Conservation (phyloP, 2,329 filamentous ascomycete genomes). For the Orbilia blumenaviensis region DNA sequence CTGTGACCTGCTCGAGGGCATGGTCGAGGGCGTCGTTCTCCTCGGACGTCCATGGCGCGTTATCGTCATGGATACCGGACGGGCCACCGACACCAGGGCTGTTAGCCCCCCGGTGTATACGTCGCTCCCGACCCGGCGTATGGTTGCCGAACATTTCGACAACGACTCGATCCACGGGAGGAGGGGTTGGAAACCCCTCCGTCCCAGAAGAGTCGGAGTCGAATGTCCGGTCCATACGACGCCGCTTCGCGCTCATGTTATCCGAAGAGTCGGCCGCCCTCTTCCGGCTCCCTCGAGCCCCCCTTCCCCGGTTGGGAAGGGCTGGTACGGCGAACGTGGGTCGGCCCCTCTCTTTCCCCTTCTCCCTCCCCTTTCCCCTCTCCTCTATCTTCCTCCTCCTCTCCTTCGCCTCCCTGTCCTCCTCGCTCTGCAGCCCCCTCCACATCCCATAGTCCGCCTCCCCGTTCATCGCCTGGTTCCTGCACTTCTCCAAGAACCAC, state of each 20-base stretch:
- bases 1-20: not conserved
- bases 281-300: not conserved
- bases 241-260: not conserved
- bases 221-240: not conserved
- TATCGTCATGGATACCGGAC: constrained; percentile 28
- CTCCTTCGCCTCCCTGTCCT: not conserved
- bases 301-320: not conserved
- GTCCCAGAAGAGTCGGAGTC: not conserved
- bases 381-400: not conserved
- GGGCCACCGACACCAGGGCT: not conserved
- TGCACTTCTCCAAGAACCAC: not conserved
- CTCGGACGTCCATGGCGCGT: constrained; percentile 34
- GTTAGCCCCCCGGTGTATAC: not conserved
- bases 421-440: not conserved
- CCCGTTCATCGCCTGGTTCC: too few species aligned
- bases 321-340: not conserved
- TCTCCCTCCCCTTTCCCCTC: not conserved
- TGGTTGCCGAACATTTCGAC: constrained; percentile 38
- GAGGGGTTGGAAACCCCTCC: not conserved
- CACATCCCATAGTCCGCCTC: not conserved
- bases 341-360: not conserved
- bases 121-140: constrained; percentile 27
- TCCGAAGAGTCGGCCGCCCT: not conserved
- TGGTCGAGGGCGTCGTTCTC: constrained; percentile 20
- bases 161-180: constrained; percentile 8